phyloP scores from a whole-genome alignment of 805 yeast genomes.

The Yamadazyma akitaensis region DNA sequence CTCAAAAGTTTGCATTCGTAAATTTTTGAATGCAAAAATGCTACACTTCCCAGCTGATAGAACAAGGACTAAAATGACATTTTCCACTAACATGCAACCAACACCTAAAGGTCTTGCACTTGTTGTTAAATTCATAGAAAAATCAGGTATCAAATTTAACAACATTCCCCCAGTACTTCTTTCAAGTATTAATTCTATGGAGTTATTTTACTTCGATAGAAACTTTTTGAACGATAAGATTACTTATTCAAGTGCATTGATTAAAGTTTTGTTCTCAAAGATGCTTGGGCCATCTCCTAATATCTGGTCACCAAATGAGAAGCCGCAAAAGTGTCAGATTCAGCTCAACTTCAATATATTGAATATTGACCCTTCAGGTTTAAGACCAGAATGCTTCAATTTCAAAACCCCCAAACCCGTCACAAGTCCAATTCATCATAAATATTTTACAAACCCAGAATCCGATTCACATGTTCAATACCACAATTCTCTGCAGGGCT shows the following conservation, averaged over 20 bases:
- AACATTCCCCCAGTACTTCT: conserved; percentile 45
- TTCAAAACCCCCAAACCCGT: neutral
- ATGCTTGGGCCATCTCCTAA: conserved; percentile 68
- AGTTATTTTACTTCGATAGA: conserved; percentile 65
- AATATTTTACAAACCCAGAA: conserved; percentile 83
- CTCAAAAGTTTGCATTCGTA: conserved; percentile 44
- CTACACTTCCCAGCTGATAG: conserved; percentile 75
- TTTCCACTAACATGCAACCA: conserved; percentile 55
- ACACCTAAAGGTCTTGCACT: conserved; percentile 87
- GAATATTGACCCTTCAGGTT: neutral
- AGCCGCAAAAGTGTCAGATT: conserved; percentile 25
- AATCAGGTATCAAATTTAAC: conserved; percentile 46
- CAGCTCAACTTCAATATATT: conserved; percentile 4
- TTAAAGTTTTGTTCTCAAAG: conserved; percentile 58
- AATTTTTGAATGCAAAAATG: conserved; percentile 59
- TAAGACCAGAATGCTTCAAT: neutral
- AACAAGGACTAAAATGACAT: conserved; percentile 50
- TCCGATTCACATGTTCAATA: conserved; percentile 80
- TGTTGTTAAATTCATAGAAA: conserved; percentile 56
- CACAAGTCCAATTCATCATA: conserved; percentile 66
- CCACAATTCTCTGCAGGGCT: conserved; percentile 63
- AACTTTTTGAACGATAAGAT: conserved; percentile 54
- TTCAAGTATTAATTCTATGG: conserved; percentile 68
- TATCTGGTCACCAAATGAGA: conserved; percentile 58
- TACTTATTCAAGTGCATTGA: conserved; percentile 58